These are phyloP conservation scores for Prorocentrum cordatum DNA, from an alignment of 169 alveolate species.

Conservation along the genomic window DNA sequence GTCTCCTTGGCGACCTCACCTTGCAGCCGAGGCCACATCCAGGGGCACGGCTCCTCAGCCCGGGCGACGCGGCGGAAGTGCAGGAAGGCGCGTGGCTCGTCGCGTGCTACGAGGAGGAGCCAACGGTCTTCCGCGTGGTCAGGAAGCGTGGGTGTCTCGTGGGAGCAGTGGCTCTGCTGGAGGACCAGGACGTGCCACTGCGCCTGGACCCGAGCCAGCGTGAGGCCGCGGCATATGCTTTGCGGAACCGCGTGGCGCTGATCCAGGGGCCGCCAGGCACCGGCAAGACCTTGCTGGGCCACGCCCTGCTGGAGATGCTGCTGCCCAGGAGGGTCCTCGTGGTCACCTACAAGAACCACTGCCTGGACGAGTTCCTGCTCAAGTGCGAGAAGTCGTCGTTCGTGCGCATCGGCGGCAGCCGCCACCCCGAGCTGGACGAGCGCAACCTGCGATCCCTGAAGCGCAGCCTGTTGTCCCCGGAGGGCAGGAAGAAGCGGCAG, in stretches of 20 bases:
- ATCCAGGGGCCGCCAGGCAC: neutral
- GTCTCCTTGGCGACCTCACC: too few relatives aligned
- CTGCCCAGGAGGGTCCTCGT: neutral
- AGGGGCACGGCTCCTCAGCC: too few relatives aligned
- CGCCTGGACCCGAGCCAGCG: too few relatives aligned
- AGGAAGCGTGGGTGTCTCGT: too few relatives aligned
- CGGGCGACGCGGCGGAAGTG: too few relatives aligned
- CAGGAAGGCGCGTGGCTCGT: too few relatives aligned
- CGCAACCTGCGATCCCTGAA: neutral
- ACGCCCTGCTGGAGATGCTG: neutral
- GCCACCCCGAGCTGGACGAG: neutral
- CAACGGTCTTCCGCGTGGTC: too few relatives aligned
- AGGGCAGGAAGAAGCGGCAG: neutral
- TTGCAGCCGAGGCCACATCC: too few relatives aligned
- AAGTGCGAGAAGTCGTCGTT: neutral
- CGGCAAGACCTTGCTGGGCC: neutral
- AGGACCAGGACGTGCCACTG: too few relatives aligned
- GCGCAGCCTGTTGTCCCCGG: neutral
- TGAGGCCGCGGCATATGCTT: too few relatives aligned
- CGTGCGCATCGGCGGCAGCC: neutral
- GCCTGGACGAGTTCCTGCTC: neutral
- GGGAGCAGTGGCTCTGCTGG: too few relatives aligned
- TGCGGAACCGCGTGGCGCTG: neutral
- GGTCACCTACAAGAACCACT: neutral
- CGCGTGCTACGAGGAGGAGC: too few relatives aligned